These are phyloP conservation scores for Alternaria arborescens DNA, from an alignment of 2,329 filamentous ascomycete genomes.

Conservation along the genomic window DNA sequence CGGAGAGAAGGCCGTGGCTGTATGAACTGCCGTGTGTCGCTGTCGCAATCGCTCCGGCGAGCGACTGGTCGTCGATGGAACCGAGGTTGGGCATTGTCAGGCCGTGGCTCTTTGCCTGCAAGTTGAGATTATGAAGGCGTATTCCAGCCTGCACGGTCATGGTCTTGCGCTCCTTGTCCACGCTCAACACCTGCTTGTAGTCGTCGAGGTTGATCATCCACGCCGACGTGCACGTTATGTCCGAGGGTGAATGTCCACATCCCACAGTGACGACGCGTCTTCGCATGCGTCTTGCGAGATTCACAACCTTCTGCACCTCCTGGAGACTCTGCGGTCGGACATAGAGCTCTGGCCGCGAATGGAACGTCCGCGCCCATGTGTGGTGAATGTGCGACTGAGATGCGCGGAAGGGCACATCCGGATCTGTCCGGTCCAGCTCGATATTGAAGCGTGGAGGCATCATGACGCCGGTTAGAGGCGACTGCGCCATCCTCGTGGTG, in stretches of 20 bases:
- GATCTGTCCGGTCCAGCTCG: conserved; percentile 67
- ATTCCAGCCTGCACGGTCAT: conserved; percentile 90
- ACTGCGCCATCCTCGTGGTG: conserved; percentile 34
- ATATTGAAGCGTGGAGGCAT: conserved; percentile 55
- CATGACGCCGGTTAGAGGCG: conserved; percentile 33
- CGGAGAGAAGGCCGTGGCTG: conserved; percentile 82
- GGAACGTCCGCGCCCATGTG: conserved; percentile 95
- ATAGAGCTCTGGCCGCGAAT: conserved; percentile 88
- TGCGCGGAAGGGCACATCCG: conserved; percentile 78
- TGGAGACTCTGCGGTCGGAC: conserved; percentile 80
- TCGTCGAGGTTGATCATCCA: conserved; percentile 96
- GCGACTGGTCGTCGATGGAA: conserved; percentile 93
- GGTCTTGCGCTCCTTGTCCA: conserved; percentile 71
- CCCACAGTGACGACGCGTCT: conserved; percentile 87
- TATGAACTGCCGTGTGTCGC: conserved; percentile 92
- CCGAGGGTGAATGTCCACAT: conserved; percentile 89
- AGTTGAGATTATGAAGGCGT: conserved; percentile 76
- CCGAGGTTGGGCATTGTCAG: conserved; percentile 91
- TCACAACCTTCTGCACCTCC: conserved; percentile 85
- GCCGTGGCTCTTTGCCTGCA: conserved; percentile 75
- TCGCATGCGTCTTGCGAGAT: conserved; percentile 80
- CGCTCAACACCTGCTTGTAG: conserved; percentile 74
- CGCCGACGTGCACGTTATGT: conserved; percentile 89
- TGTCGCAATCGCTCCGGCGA: conserved; percentile 90
- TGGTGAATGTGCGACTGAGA: conserved; percentile 77